Evolutionary conservation across 129 eudicot genomes (phyloP).

Genomic region (Chrysanthemum lavandulifolium): DNA sequence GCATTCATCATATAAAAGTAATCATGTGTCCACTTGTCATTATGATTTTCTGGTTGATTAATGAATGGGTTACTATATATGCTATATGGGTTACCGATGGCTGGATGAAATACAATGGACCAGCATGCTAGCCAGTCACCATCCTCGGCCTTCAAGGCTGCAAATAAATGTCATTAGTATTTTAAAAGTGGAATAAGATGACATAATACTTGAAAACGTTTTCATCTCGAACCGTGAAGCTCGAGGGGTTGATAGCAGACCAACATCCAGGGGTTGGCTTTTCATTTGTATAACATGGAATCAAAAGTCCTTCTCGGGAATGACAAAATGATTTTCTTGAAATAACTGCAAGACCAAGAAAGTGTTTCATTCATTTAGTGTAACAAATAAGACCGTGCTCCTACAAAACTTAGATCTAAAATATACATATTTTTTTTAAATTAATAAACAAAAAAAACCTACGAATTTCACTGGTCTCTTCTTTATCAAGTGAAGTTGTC

Average conservation of each 20-base stretch:
- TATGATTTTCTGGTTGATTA: too few species aligned
- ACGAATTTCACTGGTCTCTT: constrained; percentile 49
- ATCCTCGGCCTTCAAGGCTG: too few species aligned
- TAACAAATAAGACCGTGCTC: too few species aligned
- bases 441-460: constrained; percentile 9
- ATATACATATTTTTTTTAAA: neutral
- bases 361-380: neutral
- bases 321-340: constrained; percentile 46
- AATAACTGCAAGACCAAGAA: constrained; percentile 39
- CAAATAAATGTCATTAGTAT: neutral
- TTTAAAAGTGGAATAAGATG: neutral
- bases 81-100: too few species aligned
- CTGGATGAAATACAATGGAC: too few species aligned
- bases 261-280: constrained; percentile 62
- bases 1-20: too few species aligned
- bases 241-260: constrained; percentile 70
- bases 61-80: too few species aligned
- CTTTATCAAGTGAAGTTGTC: constrained; percentile 64
- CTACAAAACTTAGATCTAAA: neutral
- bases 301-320: constrained; percentile 65
- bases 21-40: too few species aligned
- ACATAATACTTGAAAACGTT: constrained; percentile 38
- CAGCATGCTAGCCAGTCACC: too few species aligned
- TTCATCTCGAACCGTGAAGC: constrained; percentile 44
- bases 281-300: constrained; percentile 54